Base-by-base conservation (phyloP, 805 yeast species). In the Lipomyces chichibuensis region DNA sequence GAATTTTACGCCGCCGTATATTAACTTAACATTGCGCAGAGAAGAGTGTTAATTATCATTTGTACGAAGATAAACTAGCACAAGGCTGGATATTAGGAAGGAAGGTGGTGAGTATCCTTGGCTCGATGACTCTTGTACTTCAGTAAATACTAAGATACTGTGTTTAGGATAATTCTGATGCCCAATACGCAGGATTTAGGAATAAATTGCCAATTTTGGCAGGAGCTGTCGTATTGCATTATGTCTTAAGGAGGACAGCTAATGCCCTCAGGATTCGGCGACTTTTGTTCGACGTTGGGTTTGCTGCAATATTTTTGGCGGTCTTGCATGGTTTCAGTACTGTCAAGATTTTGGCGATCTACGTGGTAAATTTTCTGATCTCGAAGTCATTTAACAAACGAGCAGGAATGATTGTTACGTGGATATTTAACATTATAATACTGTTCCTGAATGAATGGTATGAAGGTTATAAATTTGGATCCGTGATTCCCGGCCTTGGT, bases 1-100 rank as follows among this genome's bases (percentile, higher is more conserved):
- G 32, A 39, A 23, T 25, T 2, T 6, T 57, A 17, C 29, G 32
- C 14, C 25, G 59, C n/a, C 20, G 35, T 14, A 23, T 37, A 29
- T 13, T 58, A 9, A n/a, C 33, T 33, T 9, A 14, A 7, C 23
- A 14, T 6, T 14, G 75, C 66, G 11, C 69, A 77, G 88, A 87
- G 70, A 80, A 86, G 1, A 91, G 90, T 73, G 88, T 89, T 11
- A 92, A 92, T 75, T 94, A 88, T 75, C 82, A 84, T 23, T 80
- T 80, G 60, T 92, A 84, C 74, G 84, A 84, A 71, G 83, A 85
- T 60, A 79, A 88, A 51, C 80, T 94, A 61, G 82, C 88, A 35
- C 81, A 86, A 5, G 98, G 99, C 3, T 94, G 98, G 98, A 79
- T 92, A 72, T 85, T 89, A 75, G 97, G 97, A 8, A 80, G 97